phyloP scores from a whole-genome alignment of 257 asterid genomes.

The Plantago elongata region DNA sequence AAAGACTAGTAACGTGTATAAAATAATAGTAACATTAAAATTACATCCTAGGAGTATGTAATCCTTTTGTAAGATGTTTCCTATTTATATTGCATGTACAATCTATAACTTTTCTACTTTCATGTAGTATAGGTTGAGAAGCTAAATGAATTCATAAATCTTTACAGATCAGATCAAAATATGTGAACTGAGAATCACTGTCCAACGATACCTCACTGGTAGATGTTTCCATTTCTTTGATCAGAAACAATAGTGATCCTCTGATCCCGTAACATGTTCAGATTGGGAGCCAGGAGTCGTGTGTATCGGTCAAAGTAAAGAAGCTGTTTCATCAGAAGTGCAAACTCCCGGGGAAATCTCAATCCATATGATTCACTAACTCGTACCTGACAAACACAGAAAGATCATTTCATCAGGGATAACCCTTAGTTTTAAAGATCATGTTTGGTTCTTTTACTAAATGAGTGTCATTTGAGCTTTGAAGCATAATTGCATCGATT shows the following conservation, averaged over 20 bases:
- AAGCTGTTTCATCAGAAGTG: conserved; percentile 92
- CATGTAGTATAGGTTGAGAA: no score
- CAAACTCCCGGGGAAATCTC: conserved; percentile 94
- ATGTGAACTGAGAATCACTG: no score
- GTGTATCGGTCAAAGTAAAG: conserved; percentile 96
- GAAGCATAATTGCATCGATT: no score
- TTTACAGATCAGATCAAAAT: no score
- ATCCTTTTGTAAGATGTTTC: no score
- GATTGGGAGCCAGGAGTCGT: conserved; percentile 79
- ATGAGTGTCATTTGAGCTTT: background rate
- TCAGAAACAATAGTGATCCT: conserved; percentile 73
- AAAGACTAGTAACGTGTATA: no score
- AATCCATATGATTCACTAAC: conserved; percentile 95
- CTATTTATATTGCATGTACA: no score
- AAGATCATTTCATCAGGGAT: conserved; percentile 4
- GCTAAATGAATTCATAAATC: no score
- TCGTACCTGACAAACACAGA: conserved; percentile 50
- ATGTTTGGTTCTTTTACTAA: background rate
- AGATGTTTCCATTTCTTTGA: conserved; percentile 33
- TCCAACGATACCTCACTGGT: conserved; percentile 20
- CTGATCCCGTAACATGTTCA: conserved; percentile 94
- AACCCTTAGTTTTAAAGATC: background rate
- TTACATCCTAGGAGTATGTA: no score
- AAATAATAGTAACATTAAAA: no score
- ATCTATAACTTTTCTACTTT: no score